Conservation (phyloP, 2,329 filamentous ascomycete genomes). For the Purpureocillium takamizusanense region DNA sequence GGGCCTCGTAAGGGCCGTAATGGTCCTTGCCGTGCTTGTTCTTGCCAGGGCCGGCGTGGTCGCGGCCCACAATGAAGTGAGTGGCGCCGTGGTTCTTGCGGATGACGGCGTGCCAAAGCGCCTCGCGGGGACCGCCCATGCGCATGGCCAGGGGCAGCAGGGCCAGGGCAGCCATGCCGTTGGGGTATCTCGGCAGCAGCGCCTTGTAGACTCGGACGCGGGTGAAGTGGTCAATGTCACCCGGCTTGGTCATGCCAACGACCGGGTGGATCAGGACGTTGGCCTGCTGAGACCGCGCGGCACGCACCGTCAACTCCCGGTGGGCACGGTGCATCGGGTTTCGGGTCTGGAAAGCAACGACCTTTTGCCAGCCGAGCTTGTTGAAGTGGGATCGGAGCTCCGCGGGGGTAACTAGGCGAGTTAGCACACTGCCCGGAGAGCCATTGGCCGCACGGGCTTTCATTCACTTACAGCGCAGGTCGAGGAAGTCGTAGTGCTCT, state of each 20-base stretch:
- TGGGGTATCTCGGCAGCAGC: slow-evolving; percentile 90
- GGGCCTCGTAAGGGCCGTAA: slow-evolving; percentile 96
- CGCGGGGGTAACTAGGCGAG: slow-evolving; percentile 66
- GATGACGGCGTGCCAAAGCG: slow-evolving; percentile 99
- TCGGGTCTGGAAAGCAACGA: slow-evolving; percentile 97
- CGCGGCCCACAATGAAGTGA: slow-evolving; percentile 97
- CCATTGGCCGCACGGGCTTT: neutral
- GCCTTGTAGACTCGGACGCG: slow-evolving; percentile 98
- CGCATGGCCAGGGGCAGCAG: slow-evolving; percentile 95
- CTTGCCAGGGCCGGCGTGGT: slow-evolving; percentile 96
- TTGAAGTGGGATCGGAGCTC: slow-evolving; percentile 96
- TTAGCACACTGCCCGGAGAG: slow-evolving; percentile 4
- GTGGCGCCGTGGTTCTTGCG: slow-evolving; percentile 99
- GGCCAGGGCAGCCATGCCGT: slow-evolving; percentile 96
- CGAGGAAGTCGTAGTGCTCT: slow-evolving; percentile 98
- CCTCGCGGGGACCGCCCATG: slow-evolving; percentile 97
- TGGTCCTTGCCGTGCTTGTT: slow-evolving; percentile 96
- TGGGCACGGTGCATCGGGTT: slow-evolving; percentile 99
- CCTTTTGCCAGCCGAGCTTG: slow-evolving; percentile 96
- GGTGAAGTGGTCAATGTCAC: slow-evolving; percentile 99
- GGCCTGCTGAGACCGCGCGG: slow-evolving; percentile 88
- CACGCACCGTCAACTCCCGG: slow-evolving; percentile 93
- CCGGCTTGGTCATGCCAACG: slow-evolving; percentile 95
- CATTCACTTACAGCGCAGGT: slow-evolving; percentile 66
- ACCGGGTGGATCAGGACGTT: slow-evolving; percentile 99